Evolutionary conservation across 1,284 basidiomycete species (phyloP).

Genomic region (Agroathelia rolfsii): DNA sequence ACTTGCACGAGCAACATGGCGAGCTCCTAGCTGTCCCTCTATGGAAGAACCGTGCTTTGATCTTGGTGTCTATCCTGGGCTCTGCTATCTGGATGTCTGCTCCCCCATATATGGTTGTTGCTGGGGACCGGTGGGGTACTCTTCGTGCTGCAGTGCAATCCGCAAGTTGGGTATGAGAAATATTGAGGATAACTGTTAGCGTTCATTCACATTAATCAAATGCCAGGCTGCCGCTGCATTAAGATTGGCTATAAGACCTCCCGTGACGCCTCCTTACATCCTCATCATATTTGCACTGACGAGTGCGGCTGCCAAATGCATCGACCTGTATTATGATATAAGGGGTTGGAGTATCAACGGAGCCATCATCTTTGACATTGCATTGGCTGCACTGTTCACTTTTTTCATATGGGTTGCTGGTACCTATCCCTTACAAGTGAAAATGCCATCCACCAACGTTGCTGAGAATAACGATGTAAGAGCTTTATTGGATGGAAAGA

Average conservation of each 20-base stretch:
- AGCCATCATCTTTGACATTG: conserved; percentile 18
- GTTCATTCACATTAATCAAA: too few relatives aligned
- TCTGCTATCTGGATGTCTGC: conserved; percentile 23
- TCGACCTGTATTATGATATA: too few relatives aligned
- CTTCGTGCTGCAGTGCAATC: conserved; percentile 19
- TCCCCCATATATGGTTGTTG: conserved; percentile 24
- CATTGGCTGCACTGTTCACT: conserved; percentile 25
- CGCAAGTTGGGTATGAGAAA: too few relatives aligned
- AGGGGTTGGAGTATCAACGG: too few relatives aligned
- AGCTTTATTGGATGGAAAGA: conserved; percentile 1
- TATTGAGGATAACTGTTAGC: too few relatives aligned
- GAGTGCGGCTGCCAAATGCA: conserved; percentile 24
- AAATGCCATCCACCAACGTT: conserved; percentile 35
- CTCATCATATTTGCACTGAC: conserved; percentile 34
- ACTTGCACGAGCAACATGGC: conserved; percentile 32
- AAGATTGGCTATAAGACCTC: conserved; percentile 28
- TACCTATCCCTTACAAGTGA: conserved; percentile 37
- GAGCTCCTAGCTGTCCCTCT: conserved; percentile 17
- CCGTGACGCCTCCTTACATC: conserved; percentile 42
- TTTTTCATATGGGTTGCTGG: conserved; percentile 41
- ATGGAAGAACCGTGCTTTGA: conserved; percentile 26
- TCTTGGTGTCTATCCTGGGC: conserved; percentile 25
- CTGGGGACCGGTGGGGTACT: conserved; percentile 14
- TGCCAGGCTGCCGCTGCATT: conserved; percentile 34
- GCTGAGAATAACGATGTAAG: conserved; percentile 37